Base-by-base conservation (phyloP, 257 asterid species). In the Thymus mandschuricus region DNA sequence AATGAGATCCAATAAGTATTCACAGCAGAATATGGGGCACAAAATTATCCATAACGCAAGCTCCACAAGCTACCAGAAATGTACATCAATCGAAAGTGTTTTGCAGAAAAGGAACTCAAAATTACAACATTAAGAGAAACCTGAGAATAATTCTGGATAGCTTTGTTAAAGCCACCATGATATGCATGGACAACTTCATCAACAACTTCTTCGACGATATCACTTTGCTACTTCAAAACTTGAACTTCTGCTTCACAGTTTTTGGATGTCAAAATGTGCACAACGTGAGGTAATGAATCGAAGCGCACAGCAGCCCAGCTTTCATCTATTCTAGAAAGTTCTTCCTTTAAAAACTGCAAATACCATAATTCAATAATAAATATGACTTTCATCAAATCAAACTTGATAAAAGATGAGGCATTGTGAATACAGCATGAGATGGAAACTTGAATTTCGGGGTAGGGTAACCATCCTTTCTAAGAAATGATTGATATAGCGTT, bases 71-170 rank as follows among this genome's bases (percentile, higher is more conserved):
- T 64, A 65, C 58, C 46, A 69, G 45, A 74, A 63, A 64, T 15
- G 68, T 49, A 60, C 41, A 13, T 51, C 60, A 35, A 66, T 21
- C 41, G 70, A 63, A 68, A 75, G 60, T 52, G 72, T 59, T 34
- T 69, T 12, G 59, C n/a, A 70, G 52, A 73, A 69, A 58, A 45
- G 70, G 35, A 67, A 76, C 10, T 8, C 52, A 52, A 52, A 72
- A 80, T 33, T 59, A 70, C 60, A 68, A 41, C 56, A 27, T 51
- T 28, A 64, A n/a, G 71, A 70, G 48, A 69, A 80, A 95, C 99
- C 99, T 95, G 99, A 83, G 99, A 95, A 86, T 95, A 95, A 81
- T 95, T 95, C 81, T 95, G 99, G 76, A 95, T 95, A 34, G 99
- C 99, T 88, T 90, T 95, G 80, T 95, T 95, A 79, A 95, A 95